Evolutionary conservation across 192 early-diverging fungal species (phyloP).

Genomic region (Thoreauomyces humboldtii): DNA sequence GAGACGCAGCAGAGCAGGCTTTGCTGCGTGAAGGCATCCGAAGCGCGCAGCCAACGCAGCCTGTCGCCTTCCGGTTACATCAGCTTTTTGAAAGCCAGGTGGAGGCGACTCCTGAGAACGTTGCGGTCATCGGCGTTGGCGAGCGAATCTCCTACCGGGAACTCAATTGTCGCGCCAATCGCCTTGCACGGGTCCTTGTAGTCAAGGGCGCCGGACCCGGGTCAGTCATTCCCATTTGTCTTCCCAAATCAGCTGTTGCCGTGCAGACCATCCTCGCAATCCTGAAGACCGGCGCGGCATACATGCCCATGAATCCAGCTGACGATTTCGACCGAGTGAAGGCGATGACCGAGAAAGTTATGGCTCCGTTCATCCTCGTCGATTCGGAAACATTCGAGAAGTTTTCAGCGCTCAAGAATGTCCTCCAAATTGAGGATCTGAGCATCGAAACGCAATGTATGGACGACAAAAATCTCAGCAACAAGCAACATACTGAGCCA

Average conservation of each 20-base stretch:
- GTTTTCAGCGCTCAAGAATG: neutral
- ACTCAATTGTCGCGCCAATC: neutral
- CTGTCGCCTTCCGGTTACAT: neutral
- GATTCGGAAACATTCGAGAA: neutral
- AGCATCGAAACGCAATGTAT: neutral
- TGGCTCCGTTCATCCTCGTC: neutral
- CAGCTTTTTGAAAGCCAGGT: neutral
- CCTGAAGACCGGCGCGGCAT: slow-evolving; percentile 28
- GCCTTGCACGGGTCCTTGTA: neutral
- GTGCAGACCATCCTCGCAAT: slow-evolving; percentile 13
- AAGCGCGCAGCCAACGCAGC: no score
- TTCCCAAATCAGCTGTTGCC: neutral
- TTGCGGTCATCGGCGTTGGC: neutral
- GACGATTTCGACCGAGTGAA: neutral
- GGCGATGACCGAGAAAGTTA: neutral
- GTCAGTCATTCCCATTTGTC: neutral
- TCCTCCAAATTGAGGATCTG: neutral
- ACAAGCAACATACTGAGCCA: neutral
- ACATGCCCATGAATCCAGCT: slow-evolving; percentile 18
- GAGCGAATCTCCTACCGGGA: neutral
- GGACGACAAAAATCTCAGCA: neutral
- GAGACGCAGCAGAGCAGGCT: no score
- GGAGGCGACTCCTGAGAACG: neutral
- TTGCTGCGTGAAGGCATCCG: no score
- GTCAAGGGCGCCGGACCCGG: neutral